Conservation (phyloP, 768 basidiomycete species). For the Gloeophyllum trabeum region DNA sequence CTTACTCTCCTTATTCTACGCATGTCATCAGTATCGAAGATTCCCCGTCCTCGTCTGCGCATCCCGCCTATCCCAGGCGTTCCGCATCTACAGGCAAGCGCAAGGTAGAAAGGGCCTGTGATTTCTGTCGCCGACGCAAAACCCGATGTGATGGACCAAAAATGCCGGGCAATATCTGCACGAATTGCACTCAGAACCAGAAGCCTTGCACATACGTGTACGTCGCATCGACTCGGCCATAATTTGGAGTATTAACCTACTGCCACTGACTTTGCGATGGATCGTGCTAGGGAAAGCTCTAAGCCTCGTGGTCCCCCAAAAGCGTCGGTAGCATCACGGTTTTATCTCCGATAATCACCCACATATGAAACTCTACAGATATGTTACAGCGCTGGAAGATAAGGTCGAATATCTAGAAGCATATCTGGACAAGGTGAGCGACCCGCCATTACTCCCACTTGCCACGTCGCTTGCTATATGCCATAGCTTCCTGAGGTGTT, state of each 20-base stretch:
- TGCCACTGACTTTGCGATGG: background rate
- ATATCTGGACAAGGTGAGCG: constrained; percentile 21
- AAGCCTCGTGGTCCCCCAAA: constrained; percentile 28
- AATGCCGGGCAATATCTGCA: constrained; percentile 23
- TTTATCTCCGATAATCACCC: background rate
- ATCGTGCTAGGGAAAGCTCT: constrained; percentile 18
- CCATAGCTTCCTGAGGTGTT: no score
- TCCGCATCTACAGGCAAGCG: constrained; percentile 25
- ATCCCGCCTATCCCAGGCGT: constrained; percentile 8
- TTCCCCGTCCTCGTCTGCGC: constrained; percentile 3
- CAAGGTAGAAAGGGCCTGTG: constrained; percentile 22
- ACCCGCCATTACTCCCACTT: background rate
- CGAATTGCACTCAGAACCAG: constrained; percentile 22
- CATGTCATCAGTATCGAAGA: constrained; percentile 1
- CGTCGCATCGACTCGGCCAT: constrained; percentile 6
- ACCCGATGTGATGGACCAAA: constrained; percentile 21
- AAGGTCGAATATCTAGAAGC: constrained; percentile 24
- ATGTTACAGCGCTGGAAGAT: constrained; percentile 22
- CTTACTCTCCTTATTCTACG: background rate
- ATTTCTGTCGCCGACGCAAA: constrained; percentile 21
- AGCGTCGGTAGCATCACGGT: constrained; percentile 18
- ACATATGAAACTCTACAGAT: constrained; percentile 11
- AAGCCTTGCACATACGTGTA: constrained; percentile 24
- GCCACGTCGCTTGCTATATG: background rate
- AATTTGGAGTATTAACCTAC: background rate